These are phyloP conservation scores for Trichoderma atrobrunneum DNA, from an alignment of 2,329 filamentous ascomycete genomes.

Conservation along the genomic window DNA sequence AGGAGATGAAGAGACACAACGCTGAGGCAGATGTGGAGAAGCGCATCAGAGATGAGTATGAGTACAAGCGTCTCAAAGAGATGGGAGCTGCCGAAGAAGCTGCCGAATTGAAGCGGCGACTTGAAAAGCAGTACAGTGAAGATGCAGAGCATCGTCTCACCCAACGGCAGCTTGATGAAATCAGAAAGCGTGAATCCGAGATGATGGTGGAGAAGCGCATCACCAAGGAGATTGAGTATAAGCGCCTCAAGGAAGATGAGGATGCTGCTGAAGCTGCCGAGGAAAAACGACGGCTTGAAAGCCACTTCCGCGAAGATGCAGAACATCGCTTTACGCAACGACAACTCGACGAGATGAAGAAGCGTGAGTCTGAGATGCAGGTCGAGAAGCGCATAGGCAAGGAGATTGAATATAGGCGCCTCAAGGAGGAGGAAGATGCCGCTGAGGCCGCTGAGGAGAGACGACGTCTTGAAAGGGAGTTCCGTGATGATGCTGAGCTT, in stretches of 20 bases:
- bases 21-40: neutral
- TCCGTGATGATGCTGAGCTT: neutral
- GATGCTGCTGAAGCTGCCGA: neutral
- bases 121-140: slow-evolving; percentile 43
- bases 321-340: neutral
- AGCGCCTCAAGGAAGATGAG: neutral
- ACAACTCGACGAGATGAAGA: neutral
- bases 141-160: slow-evolving; percentile 49
- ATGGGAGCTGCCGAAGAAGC: neutral
- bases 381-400: slow-evolving; percentile 23
- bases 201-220: slow-evolving; percentile 50
- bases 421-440: neutral
- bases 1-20: neutral
- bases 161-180: slow-evolving; percentile 48
- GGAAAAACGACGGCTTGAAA: neutral
- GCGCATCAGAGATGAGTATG: neutral
- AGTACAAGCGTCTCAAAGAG: neutral
- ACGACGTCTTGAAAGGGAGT: neutral
- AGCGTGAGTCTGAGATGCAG: neutral
- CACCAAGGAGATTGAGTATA: slow-evolving; percentile 49
- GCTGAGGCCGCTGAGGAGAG: slow-evolving; percentile 18
- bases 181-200: slow-evolving; percentile 46
- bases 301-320: neutral
- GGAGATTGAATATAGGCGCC: slow-evolving; percentile 30
- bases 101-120: slow-evolving; percentile 24